Conservation (phyloP, 1,139 yeast genomes). For the Kodamaea plutei region DNA sequence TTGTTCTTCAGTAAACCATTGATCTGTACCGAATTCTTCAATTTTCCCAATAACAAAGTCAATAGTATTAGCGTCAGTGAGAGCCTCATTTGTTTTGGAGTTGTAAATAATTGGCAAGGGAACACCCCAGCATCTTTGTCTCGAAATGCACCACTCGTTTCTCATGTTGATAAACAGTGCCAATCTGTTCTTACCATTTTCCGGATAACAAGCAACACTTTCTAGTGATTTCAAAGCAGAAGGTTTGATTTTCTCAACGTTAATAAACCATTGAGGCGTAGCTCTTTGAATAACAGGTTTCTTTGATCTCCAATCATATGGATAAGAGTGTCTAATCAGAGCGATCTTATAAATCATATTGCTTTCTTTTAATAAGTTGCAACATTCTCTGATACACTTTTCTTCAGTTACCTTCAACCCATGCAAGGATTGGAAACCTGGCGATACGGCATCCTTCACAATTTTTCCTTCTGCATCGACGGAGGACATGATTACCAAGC, state of each 20-base stretch:
- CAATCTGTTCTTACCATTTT: slow-evolving; percentile 65
- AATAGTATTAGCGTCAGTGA: slow-evolving; percentile 51
- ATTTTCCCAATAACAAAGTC: slow-evolving; percentile 51
- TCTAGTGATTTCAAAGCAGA: slow-evolving; percentile 57
- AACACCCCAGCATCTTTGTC: slow-evolving; percentile 99
- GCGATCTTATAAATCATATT: slow-evolving; percentile 49
- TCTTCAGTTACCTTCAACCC: slow-evolving; percentile 60
- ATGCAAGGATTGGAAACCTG: slow-evolving; percentile 38
- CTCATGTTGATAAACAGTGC: slow-evolving; percentile 70
- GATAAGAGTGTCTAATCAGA: slow-evolving; percentile 75
- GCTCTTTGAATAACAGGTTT: slow-evolving; percentile 93
- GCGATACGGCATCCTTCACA: slow-evolving; percentile 38
- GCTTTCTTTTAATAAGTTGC: slow-evolving; percentile 36
- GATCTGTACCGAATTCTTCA: slow-evolving; percentile 60
- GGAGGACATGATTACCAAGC: slow-evolving; percentile 63
- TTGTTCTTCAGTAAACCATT: slow-evolving; percentile 65
- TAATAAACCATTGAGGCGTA: slow-evolving; percentile 96
- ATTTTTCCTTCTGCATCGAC: slow-evolving; percentile 76
- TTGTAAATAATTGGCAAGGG: slow-evolving; percentile 87
- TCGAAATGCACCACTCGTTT: slow-evolving; percentile 95
- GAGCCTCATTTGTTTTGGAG: slow-evolving; percentile 53
- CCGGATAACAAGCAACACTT: slow-evolving; percentile 68
- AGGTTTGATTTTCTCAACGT: slow-evolving; percentile 68
- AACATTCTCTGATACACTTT: slow-evolving; percentile 44
- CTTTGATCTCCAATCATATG: slow-evolving; percentile 96